Conservation (phyloP, 148 eudicot species). For the Rhododendron griersonianum region DNA sequence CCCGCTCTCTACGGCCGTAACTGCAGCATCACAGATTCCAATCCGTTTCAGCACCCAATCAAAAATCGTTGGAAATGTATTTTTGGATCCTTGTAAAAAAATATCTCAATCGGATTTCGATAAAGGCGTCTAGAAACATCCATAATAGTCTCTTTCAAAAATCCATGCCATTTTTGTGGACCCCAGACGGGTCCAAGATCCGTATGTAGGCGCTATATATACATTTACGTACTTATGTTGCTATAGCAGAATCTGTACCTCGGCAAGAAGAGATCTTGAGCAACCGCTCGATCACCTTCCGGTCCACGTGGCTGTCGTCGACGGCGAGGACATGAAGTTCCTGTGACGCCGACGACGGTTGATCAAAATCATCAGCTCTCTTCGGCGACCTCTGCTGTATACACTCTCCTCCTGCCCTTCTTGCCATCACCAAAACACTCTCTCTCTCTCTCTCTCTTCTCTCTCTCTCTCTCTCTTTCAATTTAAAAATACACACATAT, state of each 20-base stretch:
- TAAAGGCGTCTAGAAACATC: background rate
- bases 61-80: background rate
- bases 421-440: background rate
- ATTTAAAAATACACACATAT: background rate
- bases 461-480: background rate
- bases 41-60: background rate
- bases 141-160: no score
- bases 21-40: conserved; percentile 19
- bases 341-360: background rate
- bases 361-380: background rate
- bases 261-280: conserved; percentile 51
- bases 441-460: background rate
- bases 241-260: conserved; percentile 22
- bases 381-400: background rate
- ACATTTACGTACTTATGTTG: no score
- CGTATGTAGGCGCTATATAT: background rate
- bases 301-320: conserved; percentile 56
- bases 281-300: conserved; percentile 55
- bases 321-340: conserved; percentile 66
- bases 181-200: no score
- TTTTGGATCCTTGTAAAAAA: no score
- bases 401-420: conserved; percentile 1
- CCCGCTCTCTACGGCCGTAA: conserved; percentile 54
- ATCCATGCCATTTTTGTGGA: background rate
- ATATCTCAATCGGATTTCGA: background rate